Percentiles rank a stretch among this genome's conserved stretches.
Evolutionary conservation across 805 yeast species (phyloP).

Genomic region (Saccharomycopsis guyanensis): DNA sequence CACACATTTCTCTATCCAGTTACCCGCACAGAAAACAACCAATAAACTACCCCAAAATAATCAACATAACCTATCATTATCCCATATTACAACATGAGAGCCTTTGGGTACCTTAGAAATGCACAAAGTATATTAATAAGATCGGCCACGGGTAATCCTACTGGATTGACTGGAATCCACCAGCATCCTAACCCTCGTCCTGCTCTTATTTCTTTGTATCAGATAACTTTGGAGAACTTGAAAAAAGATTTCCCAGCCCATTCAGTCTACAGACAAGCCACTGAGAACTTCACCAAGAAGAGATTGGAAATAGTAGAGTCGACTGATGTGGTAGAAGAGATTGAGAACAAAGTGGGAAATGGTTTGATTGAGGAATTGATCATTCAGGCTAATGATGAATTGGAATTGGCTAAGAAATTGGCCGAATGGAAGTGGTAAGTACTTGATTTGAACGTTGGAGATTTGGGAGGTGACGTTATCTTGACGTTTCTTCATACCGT

Average conservation of each 20-base stretch:
- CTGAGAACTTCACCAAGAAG: constrained; percentile 61
- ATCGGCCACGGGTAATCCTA: constrained; percentile 50
- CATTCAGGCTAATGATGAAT: constrained; percentile 78
- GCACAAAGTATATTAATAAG: constrained; percentile 17
- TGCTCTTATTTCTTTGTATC: constrained; percentile 62
- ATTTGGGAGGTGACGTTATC: too few species aligned
- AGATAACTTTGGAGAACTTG: constrained; percentile 55
- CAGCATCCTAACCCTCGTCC: constrained; percentile 85
- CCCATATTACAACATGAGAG: constrained; percentile 20
- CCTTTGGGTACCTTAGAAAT: constrained; percentile 14
- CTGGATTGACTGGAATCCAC: constrained; percentile 71
- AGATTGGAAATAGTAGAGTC: constrained; percentile 60
- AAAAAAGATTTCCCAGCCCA: constrained; percentile 57
- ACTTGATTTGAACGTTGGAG: constrained; percentile 12
- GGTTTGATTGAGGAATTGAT: constrained; percentile 80
- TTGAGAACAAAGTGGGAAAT: constrained; percentile 69
- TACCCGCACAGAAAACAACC: too few species aligned
- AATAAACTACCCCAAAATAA: too few species aligned
- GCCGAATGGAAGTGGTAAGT: constrained; percentile 46
- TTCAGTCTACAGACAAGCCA: constrained; percentile 70
- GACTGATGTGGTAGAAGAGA: constrained; percentile 52
- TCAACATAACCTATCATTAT: too few species aligned
- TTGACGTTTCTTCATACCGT: too few species aligned
- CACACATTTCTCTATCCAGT: too few species aligned
- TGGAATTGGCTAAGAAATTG: constrained; percentile 56